A percentile compares a stretch with the other conserved stretches of the same genome.
Evolutionary conservation across 371 early-diverging fungal genomes (phyloP).

Genomic region (Syncephalis fuscata): DNA sequence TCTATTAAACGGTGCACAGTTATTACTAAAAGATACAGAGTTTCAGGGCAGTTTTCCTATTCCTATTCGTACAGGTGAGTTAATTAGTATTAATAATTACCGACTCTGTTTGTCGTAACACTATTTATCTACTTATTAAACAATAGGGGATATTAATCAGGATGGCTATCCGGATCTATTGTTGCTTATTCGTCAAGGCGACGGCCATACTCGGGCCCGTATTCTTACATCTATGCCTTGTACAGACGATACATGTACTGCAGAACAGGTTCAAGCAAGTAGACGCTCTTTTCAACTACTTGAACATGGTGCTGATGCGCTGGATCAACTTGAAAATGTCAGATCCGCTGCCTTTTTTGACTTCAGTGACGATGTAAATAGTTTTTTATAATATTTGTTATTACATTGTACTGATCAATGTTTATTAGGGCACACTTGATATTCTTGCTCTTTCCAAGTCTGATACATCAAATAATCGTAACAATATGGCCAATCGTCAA

Average conservation of each 20-base stretch:
- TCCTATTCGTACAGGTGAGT: conserved; percentile 20
- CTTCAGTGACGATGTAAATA: conserved; percentile 66
- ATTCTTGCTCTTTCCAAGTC: conserved; percentile 34
- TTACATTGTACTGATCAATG: too few relatives aligned
- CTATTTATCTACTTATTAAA: neutral
- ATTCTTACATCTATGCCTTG: conserved; percentile 45
- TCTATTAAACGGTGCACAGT: conserved; percentile 24
- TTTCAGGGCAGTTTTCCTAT: conserved; percentile 42
- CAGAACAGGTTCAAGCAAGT: conserved; percentile 15
- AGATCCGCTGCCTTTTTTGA: conserved; percentile 64
- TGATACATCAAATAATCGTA: conserved; percentile 1
- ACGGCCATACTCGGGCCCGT: conserved; percentile 18
- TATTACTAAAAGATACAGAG: conserved; percentile 19
- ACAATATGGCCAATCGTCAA: conserved; percentile 9
- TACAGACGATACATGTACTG: conserved; percentile 18
- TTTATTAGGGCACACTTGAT: conserved; percentile 60
- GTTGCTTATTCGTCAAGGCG: conserved; percentile 30
- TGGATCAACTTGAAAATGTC: conserved; percentile 26
- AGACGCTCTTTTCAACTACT: conserved; percentile 40
- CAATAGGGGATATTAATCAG: conserved; percentile 63
- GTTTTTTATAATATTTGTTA: too few relatives aligned
- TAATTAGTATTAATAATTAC: neutral
- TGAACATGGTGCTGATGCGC: conserved; percentile 30
- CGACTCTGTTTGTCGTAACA: too few relatives aligned
- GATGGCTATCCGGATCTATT: conserved; percentile 86